Evolutionary conservation across 176 grass and related monocot species (phyloP).

Genomic region (Canna indica): DNA sequence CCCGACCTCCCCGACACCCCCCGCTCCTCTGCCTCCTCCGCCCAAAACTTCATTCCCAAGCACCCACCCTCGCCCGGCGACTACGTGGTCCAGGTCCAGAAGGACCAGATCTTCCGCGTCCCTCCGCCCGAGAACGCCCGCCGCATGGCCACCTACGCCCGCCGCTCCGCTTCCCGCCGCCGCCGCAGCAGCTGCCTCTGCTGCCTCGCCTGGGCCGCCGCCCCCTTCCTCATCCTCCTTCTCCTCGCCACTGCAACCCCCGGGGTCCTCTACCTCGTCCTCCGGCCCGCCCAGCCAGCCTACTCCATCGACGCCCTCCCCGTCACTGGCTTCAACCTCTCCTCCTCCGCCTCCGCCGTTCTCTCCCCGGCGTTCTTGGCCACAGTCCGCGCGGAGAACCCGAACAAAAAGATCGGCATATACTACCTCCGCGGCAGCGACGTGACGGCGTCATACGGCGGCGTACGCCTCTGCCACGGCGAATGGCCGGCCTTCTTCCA

Average conservation of each 20-base stretch:
- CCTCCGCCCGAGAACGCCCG: conserved; percentile 12
- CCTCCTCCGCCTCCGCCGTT: background rate
- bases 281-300: background rate
- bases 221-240: conserved; percentile 8
- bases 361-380: conserved; percentile 37
- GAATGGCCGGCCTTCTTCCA: conserved; percentile 65
- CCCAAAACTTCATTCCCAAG: conserved; percentile 5
- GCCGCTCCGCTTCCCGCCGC: conserved; percentile 3
- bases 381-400: conserved; percentile 43
- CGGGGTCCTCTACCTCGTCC: conserved; percentile 24
- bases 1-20: background rate
- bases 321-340: conserved; percentile 29
- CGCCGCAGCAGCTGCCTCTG: conserved; percentile 23
- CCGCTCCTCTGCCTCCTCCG: background rate
- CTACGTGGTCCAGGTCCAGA: conserved; percentile 21
- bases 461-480: conserved; percentile 32
- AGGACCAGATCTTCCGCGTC: conserved; percentile 20
- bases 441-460: conserved; percentile 44
- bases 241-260: conserved; percentile 23
- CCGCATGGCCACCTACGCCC: conserved; percentile 7
- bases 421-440: conserved; percentile 29
- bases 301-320: conserved; percentile 29
- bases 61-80: background rate
- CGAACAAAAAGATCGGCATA: conserved; percentile 47
- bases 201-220: conserved; percentile 7